Conservation (phyloP, 176 grass and related monocot genomes). For the Carex pumila region DNA sequence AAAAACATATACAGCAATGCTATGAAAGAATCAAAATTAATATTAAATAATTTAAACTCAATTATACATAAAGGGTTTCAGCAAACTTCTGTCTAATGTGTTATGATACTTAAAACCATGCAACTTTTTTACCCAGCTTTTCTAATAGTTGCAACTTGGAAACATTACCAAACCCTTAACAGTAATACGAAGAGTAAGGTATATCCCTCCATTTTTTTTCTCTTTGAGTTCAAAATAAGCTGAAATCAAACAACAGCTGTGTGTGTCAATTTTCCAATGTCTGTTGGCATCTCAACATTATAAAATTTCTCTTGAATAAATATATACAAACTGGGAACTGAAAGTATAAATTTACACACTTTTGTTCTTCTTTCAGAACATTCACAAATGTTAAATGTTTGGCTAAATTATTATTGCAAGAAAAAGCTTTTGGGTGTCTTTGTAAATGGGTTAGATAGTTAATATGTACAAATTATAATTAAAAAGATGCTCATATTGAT, state of each 20-base stretch:
- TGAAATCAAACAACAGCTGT: background rate
- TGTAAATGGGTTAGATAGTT: background rate
- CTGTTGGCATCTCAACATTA: no score
- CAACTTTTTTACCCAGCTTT: background rate
- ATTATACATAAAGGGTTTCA: background rate
- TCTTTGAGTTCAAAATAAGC: background rate
- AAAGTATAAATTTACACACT: background rate
- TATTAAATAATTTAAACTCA: background rate
- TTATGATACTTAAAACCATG: background rate
- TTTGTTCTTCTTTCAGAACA: background rate
- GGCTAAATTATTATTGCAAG: background rate
- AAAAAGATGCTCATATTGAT: background rate
- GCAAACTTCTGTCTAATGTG: background rate
- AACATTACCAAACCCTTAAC: background rate
- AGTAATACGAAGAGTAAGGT: background rate
- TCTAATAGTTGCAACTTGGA: background rate
- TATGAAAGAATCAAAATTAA: slow-evolving; percentile 3
- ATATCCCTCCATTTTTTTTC: background rate
- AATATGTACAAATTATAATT: background rate
- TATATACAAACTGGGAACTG: no score
- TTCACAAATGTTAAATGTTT: background rate
- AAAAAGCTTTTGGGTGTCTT: background rate
- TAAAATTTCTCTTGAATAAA: no score
- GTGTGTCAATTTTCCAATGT: no score
- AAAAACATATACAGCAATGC: background rate